Evolutionary conservation across 2,329 filamentous ascomycete species (phyloP), one percentile per base, ranked within the genome.

Genomic region (Elsinoe arachidis): DNA sequence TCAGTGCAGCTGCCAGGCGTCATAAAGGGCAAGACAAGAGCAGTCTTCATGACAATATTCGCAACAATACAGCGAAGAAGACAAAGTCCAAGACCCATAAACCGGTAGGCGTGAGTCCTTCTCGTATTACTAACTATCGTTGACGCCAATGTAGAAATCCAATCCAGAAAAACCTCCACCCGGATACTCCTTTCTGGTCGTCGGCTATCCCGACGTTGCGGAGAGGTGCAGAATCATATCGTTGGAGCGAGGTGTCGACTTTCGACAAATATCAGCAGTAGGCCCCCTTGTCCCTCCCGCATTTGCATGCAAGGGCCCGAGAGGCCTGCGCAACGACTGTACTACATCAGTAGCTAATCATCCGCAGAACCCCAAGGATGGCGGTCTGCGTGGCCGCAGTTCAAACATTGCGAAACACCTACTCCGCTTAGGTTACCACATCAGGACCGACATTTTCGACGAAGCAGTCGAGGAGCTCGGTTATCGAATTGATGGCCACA

Each of bases 371-470:
- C 62, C 64, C 15, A 43, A 56, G 54, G 26, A 30, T 30, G 26
- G 3, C 26, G 26, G 26, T 9, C 26, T 7, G 7, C 26, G 26
- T 9, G 26, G 26, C 26, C 26, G 26, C 26, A 5, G 9, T 9
- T 47, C 34, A 23, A 66, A 64, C 68, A 70, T 85, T 2, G 81
- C 80, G 1, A 77, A 82, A 63, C 80, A 85, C 65, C 77, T 84
- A 51, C 77, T 82, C 62, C 76, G 82, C 39, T 77, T 84, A 60
- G 83, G 83, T 14, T 81, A 82, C 66, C 82, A 85, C 65, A 85
- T 86, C 60, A 80, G 80, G 5, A 77, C 77, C 58, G 71, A 77
- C n/a, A 75, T 84, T 58, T 79, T 86, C 38, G 76, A 78, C 43
- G 72, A 78, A 58, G 80, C 80, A 35, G 83, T 81, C 69, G 67